These are phyloP conservation scores for Ramularia collo-cygni DNA, from an alignment of 2,329 filamentous ascomycete genomes.

Conservation along the genomic window DNA sequence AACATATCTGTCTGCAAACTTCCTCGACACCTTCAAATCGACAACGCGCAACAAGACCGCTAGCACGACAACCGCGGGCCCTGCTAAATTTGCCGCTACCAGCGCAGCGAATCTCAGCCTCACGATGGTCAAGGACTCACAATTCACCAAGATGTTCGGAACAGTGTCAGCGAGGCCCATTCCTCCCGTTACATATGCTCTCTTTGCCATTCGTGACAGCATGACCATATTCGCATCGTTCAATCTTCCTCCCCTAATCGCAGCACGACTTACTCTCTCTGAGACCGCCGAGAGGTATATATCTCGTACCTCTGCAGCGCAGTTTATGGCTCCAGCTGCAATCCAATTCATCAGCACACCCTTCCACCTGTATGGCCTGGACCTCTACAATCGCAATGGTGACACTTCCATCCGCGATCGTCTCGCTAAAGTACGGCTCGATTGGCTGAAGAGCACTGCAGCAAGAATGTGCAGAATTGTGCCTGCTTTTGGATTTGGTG, in stretches of 20 bases:
- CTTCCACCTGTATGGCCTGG: conserved; percentile 75
- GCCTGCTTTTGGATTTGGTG: conserved; percentile 81
- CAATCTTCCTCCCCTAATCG: conserved; percentile 76
- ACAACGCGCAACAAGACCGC: conserved; percentile 54
- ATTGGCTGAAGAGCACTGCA: conserved; percentile 66
- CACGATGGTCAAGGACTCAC: conserved; percentile 83
- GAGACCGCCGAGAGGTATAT: conserved; percentile 47
- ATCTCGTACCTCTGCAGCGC: conserved; percentile 49
- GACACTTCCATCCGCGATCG: conserved; percentile 51
- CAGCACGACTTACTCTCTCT: conserved; percentile 52
- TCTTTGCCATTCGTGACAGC: conserved; percentile 78
- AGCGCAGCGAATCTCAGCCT: conserved; percentile 76
- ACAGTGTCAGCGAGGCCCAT: conserved; percentile 50
- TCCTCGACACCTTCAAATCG: conserved; percentile 70
- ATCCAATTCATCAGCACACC: conserved; percentile 78
- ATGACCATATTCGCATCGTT: conserved; percentile 88
- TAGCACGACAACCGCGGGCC: conserved; percentile 61
- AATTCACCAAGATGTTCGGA: conserved; percentile 78
- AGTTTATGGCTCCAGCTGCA: conserved; percentile 72
- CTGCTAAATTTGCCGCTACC: conserved; percentile 73
- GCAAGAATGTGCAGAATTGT: conserved; percentile 80
- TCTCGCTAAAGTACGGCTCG: conserved; percentile 59
- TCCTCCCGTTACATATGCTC: conserved; percentile 61
- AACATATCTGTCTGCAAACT: conserved; percentile 85
- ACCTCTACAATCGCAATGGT: conserved; percentile 69